phyloP scores from a whole-genome alignment of 495 filamentous ascomycete genomes.

The Lasiosphaeria ovina region DNA sequence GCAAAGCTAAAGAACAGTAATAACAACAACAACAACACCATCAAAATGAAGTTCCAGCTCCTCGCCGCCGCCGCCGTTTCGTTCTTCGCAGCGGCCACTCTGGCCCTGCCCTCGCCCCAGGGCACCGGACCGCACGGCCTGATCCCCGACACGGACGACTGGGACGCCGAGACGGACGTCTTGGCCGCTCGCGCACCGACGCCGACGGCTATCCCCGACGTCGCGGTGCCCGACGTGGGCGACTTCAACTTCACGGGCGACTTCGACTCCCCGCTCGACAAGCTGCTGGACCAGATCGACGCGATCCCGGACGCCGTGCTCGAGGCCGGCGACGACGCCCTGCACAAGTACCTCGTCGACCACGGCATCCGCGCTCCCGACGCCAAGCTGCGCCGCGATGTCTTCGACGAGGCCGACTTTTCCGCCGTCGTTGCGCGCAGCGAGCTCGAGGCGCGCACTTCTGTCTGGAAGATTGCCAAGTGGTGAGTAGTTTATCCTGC shows the following conservation, averaged over 20 bases:
- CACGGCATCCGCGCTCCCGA: conserved; percentile 11
- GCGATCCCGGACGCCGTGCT: conserved; percentile 23
- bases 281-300: conserved; percentile 13
- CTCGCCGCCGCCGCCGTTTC: conserved; percentile 11
- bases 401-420: not conserved
- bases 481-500: not conserved
- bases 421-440: conserved; percentile 7
- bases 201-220: not conserved
- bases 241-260: conserved; percentile 17
- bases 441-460: conserved; percentile 6
- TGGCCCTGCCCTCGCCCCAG: conserved; percentile 13
- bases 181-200: not conserved
- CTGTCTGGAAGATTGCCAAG: conserved; percentile 19
- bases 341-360: conserved; percentile 19
- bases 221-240: not conserved
- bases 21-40: not conserved
- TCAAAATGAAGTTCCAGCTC: conserved; percentile 28
- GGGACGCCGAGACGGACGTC: not conserved
- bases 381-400: conserved; percentile 10
- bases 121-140: conserved; percentile 10
- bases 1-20: not conserved
- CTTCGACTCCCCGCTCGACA: conserved; percentile 18
- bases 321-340: conserved; percentile 19
- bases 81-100: conserved; percentile 7
- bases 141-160: conserved; percentile 14